Conservation (phyloP, 805 yeast species). For the Saccharomycopsis sp. region DNA sequence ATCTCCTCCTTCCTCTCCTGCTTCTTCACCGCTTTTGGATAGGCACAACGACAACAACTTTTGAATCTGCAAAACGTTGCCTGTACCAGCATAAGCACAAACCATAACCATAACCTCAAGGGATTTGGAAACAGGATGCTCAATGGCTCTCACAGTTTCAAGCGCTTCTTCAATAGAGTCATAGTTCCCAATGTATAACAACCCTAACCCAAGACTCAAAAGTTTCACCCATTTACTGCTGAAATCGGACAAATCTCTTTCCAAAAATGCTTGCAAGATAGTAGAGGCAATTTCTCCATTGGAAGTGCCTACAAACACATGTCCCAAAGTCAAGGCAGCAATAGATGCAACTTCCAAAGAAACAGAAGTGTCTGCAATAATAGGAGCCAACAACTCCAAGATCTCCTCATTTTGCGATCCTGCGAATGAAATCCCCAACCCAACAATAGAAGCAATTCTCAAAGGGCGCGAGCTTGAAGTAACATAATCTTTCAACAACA, state of each 20-base stretch:
- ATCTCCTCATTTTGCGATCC: constrained; percentile 88
- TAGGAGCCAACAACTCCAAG: constrained; percentile 64
- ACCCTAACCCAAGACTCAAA: constrained; percentile 84
- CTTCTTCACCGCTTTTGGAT: constrained; percentile 31
- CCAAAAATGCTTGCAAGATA: constrained; percentile 81
- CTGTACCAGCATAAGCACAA: constrained; percentile 96
- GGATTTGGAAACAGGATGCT: constrained; percentile 85
- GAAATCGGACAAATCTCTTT: constrained; percentile 69
- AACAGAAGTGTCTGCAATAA: constrained; percentile 66
- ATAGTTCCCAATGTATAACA: constrained; percentile 86
- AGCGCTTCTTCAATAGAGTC: constrained; percentile 91
- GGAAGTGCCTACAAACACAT: constrained; percentile 90
- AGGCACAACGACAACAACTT: constrained; percentile 52
- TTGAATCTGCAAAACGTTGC: constrained; percentile 92
- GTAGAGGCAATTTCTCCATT: constrained; percentile 92
- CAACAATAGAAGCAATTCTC: constrained; percentile 76
- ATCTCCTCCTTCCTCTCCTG: constrained; percentile 35
- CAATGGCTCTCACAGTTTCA: constrained; percentile 90
- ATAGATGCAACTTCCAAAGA: constrained; percentile 73
- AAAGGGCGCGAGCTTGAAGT: constrained; percentile 52
- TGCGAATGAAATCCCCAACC: constrained; percentile 90
- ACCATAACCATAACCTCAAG: constrained; percentile 83
- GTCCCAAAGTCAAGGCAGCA: constrained; percentile 89
- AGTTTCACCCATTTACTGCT: constrained; percentile 76
- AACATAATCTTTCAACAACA: constrained; percentile 77